These are phyloP conservation scores for Arxiozyma heterogenica DNA, from an alignment of 1,139 yeast genomes.

Conservation along the genomic window DNA sequence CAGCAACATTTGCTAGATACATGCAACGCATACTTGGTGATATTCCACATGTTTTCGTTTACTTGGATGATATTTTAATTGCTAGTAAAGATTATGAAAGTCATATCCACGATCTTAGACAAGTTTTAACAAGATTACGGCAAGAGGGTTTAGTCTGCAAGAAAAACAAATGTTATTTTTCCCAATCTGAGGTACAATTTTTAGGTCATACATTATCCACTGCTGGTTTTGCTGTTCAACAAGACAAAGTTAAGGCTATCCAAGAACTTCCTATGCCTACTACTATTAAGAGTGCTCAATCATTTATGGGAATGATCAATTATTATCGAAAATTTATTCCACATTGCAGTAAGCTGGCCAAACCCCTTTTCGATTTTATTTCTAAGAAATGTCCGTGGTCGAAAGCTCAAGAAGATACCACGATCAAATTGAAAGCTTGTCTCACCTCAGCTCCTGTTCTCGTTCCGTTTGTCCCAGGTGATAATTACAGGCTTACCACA, in stretches of 20 bases:
- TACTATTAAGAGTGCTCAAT: background rate
- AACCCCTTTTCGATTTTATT: conserved; percentile 7
- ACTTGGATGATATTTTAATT: no score
- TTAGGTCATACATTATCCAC: background rate
- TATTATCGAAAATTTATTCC: conserved; percentile 12
- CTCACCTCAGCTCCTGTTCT: background rate
- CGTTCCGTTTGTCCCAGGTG: background rate
- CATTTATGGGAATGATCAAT: conserved; percentile 13
- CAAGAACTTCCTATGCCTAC: background rate
- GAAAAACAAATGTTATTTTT: background rate
- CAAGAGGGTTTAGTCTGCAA: background rate
- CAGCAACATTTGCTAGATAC: conserved; percentile 9
- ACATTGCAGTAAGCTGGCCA: conserved; percentile 5
- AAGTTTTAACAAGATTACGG: background rate
- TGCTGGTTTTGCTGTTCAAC: background rate
- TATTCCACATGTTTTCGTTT: no score
- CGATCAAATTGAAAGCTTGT: background rate
- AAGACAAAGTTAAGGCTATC: background rate
- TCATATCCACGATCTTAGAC: background rate
- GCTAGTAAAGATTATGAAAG: background rate
- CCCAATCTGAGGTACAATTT: background rate
- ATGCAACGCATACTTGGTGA: conserved; percentile 24
- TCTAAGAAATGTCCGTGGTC: conserved; percentile 4
- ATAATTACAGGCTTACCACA: conserved; percentile 10
- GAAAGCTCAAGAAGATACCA: no score